Conservation (phyloP, 2,329 filamentous ascomycete species). For the Plenodomus lindquistii region DNA sequence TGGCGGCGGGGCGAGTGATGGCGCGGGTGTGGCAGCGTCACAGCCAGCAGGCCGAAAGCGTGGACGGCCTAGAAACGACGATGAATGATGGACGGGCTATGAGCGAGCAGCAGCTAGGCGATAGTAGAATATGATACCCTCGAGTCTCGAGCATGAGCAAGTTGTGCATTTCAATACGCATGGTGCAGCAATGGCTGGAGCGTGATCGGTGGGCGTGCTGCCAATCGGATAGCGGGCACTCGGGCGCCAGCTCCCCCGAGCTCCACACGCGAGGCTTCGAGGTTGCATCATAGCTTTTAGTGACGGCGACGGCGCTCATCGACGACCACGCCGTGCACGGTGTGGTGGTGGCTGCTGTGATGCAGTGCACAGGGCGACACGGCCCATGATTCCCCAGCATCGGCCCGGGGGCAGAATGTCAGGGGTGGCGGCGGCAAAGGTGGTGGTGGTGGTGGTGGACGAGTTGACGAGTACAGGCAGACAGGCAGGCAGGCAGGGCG, state of each 20-base stretch:
- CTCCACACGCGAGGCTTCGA: conserved; percentile 5
- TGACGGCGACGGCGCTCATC: background rate
- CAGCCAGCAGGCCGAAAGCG: conserved; percentile 19
- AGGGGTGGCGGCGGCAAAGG: background rate
- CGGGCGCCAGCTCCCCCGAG: background rate
- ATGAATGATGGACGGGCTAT: background rate
- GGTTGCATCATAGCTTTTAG: conserved; percentile 7
- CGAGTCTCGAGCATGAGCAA: background rate
- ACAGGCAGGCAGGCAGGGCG: background rate
- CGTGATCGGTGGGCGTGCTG: background rate
- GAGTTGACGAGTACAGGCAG: background rate
- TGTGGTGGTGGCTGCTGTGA: too few species aligned
- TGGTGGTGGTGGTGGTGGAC: background rate
- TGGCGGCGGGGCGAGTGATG: conserved; percentile 7
- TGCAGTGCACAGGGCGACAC: too few species aligned
- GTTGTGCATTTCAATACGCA: background rate
- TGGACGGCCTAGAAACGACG: conserved; percentile 13
- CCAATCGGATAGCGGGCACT: background rate
- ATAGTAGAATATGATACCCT: background rate
- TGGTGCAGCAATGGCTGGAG: background rate
- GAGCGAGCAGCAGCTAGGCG: background rate
- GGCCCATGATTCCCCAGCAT: too few species aligned
- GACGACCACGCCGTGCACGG: too few species aligned
- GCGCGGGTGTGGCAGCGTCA: conserved; percentile 6
- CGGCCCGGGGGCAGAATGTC: background rate